Percentiles rank a stretch among this genome's conserved stretches.
Conservation (phyloP, 441 rosid genomes). For the Omphalea diandra region DNA sequence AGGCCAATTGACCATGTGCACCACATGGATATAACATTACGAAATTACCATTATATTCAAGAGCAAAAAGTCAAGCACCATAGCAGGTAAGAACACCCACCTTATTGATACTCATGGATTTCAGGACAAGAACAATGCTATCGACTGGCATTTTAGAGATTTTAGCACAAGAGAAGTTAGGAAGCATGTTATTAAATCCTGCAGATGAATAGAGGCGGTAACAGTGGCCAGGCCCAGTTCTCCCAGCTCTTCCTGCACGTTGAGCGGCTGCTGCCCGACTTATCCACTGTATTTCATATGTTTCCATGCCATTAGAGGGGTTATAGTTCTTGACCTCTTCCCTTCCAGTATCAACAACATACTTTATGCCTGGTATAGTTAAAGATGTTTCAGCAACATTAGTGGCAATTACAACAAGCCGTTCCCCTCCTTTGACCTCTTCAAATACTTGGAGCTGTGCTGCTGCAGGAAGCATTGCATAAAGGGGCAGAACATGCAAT, state of each 20-base stretch:
- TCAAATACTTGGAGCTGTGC: constrained; percentile 87
- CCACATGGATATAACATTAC: background rate
- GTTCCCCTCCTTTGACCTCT: constrained; percentile 73
- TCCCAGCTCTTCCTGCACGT: constrained; percentile 97
- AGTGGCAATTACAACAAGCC: constrained; percentile 85
- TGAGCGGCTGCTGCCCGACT: constrained; percentile 93
- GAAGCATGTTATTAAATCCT: constrained; percentile 62
- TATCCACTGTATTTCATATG: constrained; percentile 77
- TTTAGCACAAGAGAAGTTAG: constrained; percentile 76
- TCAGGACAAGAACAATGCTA: constrained; percentile 81
- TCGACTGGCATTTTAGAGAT: constrained; percentile 80
- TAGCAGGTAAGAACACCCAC: constrained; percentile 32
- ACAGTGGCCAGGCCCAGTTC: constrained; percentile 97
- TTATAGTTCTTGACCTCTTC: constrained; percentile 80
- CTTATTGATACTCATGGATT: constrained; percentile 81
- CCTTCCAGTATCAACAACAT: constrained; percentile 94
- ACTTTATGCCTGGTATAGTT: constrained; percentile 90
- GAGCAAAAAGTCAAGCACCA: background rate
- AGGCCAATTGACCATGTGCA: background rate
- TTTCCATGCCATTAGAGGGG: constrained; percentile 72
- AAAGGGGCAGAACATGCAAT: constrained; percentile 81
- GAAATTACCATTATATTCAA: constrained; percentile 13
- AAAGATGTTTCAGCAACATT: constrained; percentile 98
- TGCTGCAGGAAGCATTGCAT: constrained; percentile 89
- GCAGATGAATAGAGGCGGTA: constrained; percentile 89